Percentiles rank a stretch among this genome's conserved stretches.
Conservation (phyloP, 345 rosid species). For the Arabidopsis suecica region DNA sequence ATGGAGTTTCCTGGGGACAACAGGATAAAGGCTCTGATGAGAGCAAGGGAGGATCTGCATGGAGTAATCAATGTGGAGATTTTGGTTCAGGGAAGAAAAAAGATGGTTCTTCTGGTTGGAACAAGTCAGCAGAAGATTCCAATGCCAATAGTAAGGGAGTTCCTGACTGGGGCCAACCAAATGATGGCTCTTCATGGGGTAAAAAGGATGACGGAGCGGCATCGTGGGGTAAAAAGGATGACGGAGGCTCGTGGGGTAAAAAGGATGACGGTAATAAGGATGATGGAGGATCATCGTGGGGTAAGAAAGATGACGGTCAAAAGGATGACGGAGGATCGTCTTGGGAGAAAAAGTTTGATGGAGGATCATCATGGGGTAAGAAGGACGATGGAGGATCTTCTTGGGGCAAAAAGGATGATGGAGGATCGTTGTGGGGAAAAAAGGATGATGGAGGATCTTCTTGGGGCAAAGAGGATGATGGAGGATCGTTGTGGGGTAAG, state of each 20-base stretch:
- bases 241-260: slow-evolving; percentile 31
- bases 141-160: slow-evolving; percentile 45
- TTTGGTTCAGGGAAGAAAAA: slow-evolving; percentile 34
- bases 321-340: slow-evolving; percentile 20
- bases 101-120: slow-evolving; percentile 43
- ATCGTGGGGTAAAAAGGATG: slow-evolving; percentile 40
- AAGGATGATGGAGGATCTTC: slow-evolving; percentile 7
- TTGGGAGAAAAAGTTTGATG: not conserved
- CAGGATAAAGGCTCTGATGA: slow-evolving; percentile 32
- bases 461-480: slow-evolving; percentile 49
- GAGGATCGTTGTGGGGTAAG: slow-evolving; percentile 48
- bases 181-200: slow-evolving; percentile 43
- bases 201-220: slow-evolving; percentile 29
- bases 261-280: not conserved
- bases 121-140: slow-evolving; percentile 33
- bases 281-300: slow-evolving; percentile 42
- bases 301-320: slow-evolving; percentile 42
- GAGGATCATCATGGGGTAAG: not conserved
- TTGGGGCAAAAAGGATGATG: slow-evolving; percentile 32
- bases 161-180: slow-evolving; percentile 35
- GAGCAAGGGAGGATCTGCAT: slow-evolving; percentile 29
- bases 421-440: slow-evolving; percentile 48
- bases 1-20: slow-evolving; percentile 48
- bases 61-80: slow-evolving; percentile 40
- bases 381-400: slow-evolving; percentile 26